Base-by-base conservation (phyloP, 2,329 filamentous ascomycete species). In the Cladosporium halotolerans region DNA sequence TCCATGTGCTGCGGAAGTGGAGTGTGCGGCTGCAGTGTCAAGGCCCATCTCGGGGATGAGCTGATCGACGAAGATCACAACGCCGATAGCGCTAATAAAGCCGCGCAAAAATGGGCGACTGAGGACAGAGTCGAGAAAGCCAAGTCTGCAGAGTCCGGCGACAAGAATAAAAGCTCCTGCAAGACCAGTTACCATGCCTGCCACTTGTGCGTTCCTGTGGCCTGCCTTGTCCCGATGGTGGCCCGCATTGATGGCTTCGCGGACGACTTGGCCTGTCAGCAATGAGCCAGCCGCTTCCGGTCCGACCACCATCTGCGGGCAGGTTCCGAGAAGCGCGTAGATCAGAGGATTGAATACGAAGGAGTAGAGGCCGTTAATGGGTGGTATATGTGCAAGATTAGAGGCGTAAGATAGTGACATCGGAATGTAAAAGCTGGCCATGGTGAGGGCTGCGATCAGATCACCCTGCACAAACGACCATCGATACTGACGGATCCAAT, bases 381-480 rank as follows among this genome's bases (percentile, higher is more conserved):
- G 87, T 8, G 92, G 90, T 1, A 96, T 83, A 67, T 97, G 93
- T 5, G 87, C 90, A 40, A 99, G 83, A 66, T 97, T 97, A 39
- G 89, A 84, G 52, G 93, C 90, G 59, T 95, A 86, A 0, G 93
- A 97, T 11, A 99, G 80, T 0, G 90, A 87, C 91, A 99, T 96
- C 48, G 93, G 93, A 36, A 99, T 86, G 70, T 99, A 99, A 74
- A 99, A 93, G 23, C 91, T 96, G n/a, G 92, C 89, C 75, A 99
- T 86, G n/a, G 93, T 97, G 58, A 97, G 70, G 45, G 92, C 91
- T 8, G 92, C 86, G 11, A 95, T 77, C 14, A 97, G 73, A 70
- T 99, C 93, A 45, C 93, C 93, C 62, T 85, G 82, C 45, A 97
- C 71, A 70, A 88, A 96, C 3, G 82, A 80, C 79, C 83, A 84